Evolutionary conservation across 495 filamentous ascomycete species (phyloP).

Genomic region (Melanomma pulvis-pyrius): DNA sequence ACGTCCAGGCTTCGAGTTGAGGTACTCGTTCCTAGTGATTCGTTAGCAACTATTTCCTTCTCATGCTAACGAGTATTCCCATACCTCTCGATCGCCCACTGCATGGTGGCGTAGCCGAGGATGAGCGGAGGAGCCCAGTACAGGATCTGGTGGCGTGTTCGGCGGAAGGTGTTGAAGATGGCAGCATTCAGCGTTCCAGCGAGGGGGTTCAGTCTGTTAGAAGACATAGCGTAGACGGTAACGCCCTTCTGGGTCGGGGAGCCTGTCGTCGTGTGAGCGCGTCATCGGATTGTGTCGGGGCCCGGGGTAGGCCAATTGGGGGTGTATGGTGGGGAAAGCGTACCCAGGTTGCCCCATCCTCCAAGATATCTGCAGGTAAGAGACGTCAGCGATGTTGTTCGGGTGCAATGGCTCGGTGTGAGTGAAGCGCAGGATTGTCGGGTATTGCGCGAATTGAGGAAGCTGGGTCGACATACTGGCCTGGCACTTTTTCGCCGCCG

Average conservation of each 20-base stretch:
- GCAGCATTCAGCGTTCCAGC: conserved; percentile 55
- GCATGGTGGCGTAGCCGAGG: conserved; percentile 73
- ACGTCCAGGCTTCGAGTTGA: conserved; percentile 89
- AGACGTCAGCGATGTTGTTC: conserved; percentile 8
- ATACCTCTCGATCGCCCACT: conserved; percentile 86
- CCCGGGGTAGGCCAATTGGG: background rate
- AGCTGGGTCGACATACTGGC: conserved; percentile 42
- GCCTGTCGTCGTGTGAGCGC: conserved; percentile 29
- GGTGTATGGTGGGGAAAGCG: conserved; percentile 38
- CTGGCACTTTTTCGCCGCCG: conserved; percentile 45
- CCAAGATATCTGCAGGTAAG: conserved; percentile 69
- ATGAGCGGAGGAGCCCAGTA: conserved; percentile 81
- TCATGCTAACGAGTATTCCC: background rate
- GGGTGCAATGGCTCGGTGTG: conserved; percentile 17
- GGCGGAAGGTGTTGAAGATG: conserved; percentile 67
- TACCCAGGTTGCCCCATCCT: conserved; percentile 84
- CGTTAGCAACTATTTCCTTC: conserved; percentile 11
- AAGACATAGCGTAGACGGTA: conserved; percentile 52
- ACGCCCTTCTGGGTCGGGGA: conserved; percentile 58
- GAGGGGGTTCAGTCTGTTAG: conserved; percentile 60
- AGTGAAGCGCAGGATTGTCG: background rate
- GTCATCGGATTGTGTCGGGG: conserved; percentile 11
- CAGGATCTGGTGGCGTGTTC: conserved; percentile 68
- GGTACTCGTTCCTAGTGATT: conserved; percentile 74
- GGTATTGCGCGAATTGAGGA: conserved; percentile 4